phyloP scores from a whole-genome alignment of 2,329 filamentous ascomycete genomes.

The Colletotrichum karsti region DNA sequence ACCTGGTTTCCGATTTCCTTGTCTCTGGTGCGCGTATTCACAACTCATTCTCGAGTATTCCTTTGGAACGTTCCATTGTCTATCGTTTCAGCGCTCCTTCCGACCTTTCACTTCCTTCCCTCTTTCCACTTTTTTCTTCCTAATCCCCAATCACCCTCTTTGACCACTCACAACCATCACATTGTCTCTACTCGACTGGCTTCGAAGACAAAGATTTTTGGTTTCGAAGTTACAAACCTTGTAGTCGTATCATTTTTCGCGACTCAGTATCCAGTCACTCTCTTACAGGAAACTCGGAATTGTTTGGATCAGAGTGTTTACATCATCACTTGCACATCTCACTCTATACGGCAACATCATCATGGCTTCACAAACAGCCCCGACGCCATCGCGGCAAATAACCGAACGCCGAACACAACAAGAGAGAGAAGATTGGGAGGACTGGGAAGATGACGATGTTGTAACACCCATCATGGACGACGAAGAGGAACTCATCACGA shows the following conservation, averaged over 20 bases:
- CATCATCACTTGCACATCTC: background rate
- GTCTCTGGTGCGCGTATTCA: constrained; percentile 17
- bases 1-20: constrained; percentile 14
- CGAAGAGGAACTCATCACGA: constrained; percentile 42
- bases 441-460: constrained; percentile 60
- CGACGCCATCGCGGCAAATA: background rate
- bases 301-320: background rate
- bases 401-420: background rate
- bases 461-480: constrained; percentile 48
- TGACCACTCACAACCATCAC: background rate
- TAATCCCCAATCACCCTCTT: background rate
- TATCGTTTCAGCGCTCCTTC: background rate
- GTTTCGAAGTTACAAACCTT: background rate
- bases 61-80: background rate
- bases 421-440: constrained; percentile 57
- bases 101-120: background rate
- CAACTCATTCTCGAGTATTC: constrained; percentile 19
- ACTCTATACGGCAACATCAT: background rate
- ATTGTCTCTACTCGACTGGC: background rate
- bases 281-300: background rate
- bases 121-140: constrained; percentile 5
- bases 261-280: background rate
- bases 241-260: background rate
- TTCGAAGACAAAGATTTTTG: constrained; percentile 1
- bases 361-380: constrained; percentile 6